Percentiles rank a stretch among this genome's conserved stretches.
Conservation (phyloP, 345 rosid species). For the Hibiscus tridactylites region DNA sequence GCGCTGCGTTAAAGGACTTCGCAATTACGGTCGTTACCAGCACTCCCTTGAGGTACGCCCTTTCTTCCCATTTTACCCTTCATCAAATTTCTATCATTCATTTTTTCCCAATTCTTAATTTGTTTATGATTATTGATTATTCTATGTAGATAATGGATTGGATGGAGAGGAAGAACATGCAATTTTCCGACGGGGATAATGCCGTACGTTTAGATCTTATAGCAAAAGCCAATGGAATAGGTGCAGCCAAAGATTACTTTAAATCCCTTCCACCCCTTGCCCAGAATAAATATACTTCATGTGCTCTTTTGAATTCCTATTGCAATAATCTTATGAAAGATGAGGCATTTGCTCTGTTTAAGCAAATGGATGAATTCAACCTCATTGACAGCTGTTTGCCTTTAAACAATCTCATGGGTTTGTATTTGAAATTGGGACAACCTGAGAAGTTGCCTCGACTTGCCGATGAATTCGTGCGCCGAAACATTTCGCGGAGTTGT, state of each 20-base stretch:
- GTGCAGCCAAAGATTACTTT: constrained; percentile 56
- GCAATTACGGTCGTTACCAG: constrained; percentile 35
- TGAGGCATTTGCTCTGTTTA: constrained; percentile 46
- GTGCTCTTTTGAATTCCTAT: constrained; percentile 58
- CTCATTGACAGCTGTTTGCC: constrained; percentile 31
- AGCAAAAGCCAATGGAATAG: constrained; percentile 48
- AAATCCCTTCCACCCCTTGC: constrained; percentile 24
- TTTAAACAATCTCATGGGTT: constrained; percentile 45
- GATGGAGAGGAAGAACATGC: constrained; percentile 64
- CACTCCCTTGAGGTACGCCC: constrained; percentile 57
- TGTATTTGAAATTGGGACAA: constrained; percentile 45
- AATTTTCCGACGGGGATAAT: constrained; percentile 26
- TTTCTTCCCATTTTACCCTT: neutral
- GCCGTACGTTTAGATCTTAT: constrained; percentile 50
- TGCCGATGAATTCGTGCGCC: constrained; percentile 49
- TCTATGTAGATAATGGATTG: constrained; percentile 52
- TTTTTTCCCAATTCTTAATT: neutral
- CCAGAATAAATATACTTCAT: constrained; percentile 35
- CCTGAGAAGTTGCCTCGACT: constrained; percentile 46
- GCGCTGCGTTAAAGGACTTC: constrained; percentile 43
- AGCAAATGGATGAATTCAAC: constrained; percentile 43
- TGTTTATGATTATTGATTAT: neutral
- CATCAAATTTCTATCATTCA: neutral
- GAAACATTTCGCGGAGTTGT: constrained; percentile 20
- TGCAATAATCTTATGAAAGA: constrained; percentile 37